These are phyloP conservation scores for Vanderwaltozyma tropicalis DNA, from an alignment of 805 yeast genomes.

Conservation along the genomic window DNA sequence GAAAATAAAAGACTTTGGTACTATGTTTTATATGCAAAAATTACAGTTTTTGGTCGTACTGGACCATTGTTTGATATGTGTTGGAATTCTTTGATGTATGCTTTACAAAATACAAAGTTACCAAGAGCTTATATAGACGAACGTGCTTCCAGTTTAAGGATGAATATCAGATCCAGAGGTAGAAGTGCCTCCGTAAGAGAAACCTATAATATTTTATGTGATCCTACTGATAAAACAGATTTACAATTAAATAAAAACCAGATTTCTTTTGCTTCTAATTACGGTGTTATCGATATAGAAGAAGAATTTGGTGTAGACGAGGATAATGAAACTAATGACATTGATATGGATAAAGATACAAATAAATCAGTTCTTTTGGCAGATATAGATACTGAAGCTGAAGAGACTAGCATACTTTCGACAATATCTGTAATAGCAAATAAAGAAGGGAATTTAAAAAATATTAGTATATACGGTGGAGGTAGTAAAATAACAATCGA, in stretches of 20 bases:
- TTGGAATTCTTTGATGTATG: slow-evolving; percentile 56
- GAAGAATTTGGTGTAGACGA: slow-evolving; percentile 15
- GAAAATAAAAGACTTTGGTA: slow-evolving; percentile 36
- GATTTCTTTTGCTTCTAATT: slow-evolving; percentile 38
- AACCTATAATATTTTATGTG: slow-evolving; percentile 47
- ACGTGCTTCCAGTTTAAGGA: slow-evolving; percentile 39
- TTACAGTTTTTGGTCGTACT: slow-evolving; percentile 67
- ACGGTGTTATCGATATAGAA: slow-evolving; percentile 45
- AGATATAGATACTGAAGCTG: slow-evolving; percentile 80
- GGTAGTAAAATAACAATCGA: slow-evolving; percentile 37
- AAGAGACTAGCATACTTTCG: slow-evolving; percentile 50
- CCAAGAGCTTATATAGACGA: slow-evolving; percentile 66
- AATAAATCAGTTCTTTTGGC: slow-evolving; percentile 41
- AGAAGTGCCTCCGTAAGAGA: slow-evolving; percentile 37
- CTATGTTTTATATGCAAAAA: slow-evolving; percentile 56
- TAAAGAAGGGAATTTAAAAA: slow-evolving; percentile 29
- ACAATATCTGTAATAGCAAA: slow-evolving; percentile 36
- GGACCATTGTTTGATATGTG: slow-evolving; percentile 76
- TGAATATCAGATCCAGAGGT: slow-evolving; percentile 43
- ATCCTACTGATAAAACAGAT: slow-evolving; percentile 31
- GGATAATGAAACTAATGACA: slow-evolving; percentile 26
- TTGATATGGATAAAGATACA: slow-evolving; percentile 6
- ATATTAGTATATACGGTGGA: slow-evolving; percentile 42
- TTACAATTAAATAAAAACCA: slow-evolving; percentile 33
- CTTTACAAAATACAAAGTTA: slow-evolving; percentile 47